Evolutionary conservation across 202 grass and related monocot genomes (phyloP), one percentile per base, ranked within the genome.

Genomic region (Panicum virgatum): DNA sequence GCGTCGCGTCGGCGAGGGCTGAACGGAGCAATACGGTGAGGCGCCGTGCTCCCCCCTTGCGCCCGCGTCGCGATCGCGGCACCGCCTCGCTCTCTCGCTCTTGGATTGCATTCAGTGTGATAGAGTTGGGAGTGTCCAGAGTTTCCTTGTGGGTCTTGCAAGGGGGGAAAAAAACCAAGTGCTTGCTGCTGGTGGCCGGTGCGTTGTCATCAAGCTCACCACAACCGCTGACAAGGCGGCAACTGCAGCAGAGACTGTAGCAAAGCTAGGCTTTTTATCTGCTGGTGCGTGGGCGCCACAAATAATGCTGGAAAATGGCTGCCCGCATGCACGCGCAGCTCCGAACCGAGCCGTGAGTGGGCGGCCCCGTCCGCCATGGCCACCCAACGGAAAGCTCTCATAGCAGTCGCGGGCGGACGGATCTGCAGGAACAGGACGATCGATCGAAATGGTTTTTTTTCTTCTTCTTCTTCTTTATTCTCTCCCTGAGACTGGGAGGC

Each of bases 261-360:
- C 19, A 15, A 45, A 47, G 46, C 46, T 5, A 11, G 53, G 38
- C n/a, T 25, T 58, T 37, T 32, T 32, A 34, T 34, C 32, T 34
- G 32, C 51, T 73, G 56, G 62, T 47, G 63, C 42, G 67, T 69
- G 82, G 73, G 73, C 30, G n/a, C 82, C 82, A 71, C 82, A 84
- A 70, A 84, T 78, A 84, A 78, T 84, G 64, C 5, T 22, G 4
- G 64, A 16, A 78, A 66, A 47, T 37, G 78, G 23, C 25, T 6
- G 36, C 12, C 11, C 25, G 18, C 12, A 67, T 43, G 81, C 15
- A 51, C 5, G 1, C 40, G 1, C n/a, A n/a, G n/a, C 68, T 40
- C 22, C 46, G 34, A 27, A 44, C 6, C 14, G 56, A 3, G 16
- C 62, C n/a, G 44, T 34, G 32, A 34, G 32, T 34, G 85, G 79